These are phyloP conservation scores for Pseudisothecium myosuroides DNA, from an alignment of 225 moss, liverwort and hornwort genomes.

Conservation along the genomic window DNA sequence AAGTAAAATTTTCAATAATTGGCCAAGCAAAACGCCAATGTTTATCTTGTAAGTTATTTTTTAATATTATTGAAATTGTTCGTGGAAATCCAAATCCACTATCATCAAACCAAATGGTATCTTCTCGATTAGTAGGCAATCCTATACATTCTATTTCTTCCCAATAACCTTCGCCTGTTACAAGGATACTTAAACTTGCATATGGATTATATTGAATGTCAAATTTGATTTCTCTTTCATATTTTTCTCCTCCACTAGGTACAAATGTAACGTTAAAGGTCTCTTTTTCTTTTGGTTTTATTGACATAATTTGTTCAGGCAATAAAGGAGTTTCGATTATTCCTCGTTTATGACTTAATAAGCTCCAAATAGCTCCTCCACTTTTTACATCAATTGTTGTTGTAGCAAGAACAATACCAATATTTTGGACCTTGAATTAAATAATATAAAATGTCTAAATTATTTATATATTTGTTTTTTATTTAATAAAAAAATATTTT, in stretches of 20 bases:
- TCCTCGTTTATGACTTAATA: slow-evolving; percentile 46
- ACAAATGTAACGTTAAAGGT: slow-evolving; percentile 62
- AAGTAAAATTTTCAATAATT: slow-evolving; percentile 33
- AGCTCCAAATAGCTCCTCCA: slow-evolving; percentile 33
- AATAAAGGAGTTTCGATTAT: slow-evolving; percentile 41
- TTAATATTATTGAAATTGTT: slow-evolving; percentile 27
- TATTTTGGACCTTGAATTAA: slow-evolving; percentile 28
- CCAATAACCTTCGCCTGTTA: slow-evolving; percentile 71
- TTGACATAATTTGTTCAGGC: slow-evolving; percentile 37
- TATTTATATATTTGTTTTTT: neutral
- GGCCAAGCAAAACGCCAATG: slow-evolving; percentile 92
- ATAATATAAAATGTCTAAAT: too few relatives aligned
- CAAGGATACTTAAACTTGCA: slow-evolving; percentile 33
- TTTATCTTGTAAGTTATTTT: slow-evolving; percentile 45
- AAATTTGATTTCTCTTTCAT: slow-evolving; percentile 69
- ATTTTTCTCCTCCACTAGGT: slow-evolving; percentile 22
- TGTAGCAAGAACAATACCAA: slow-evolving; percentile 51
- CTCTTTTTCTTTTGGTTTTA: slow-evolving; percentile 44
- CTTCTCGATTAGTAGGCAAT: slow-evolving; percentile 36
- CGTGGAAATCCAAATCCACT: slow-evolving; percentile 28
- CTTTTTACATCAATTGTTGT: slow-evolving; percentile 44
- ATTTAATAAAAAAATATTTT: neutral
- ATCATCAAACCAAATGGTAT: slow-evolving; percentile 64
- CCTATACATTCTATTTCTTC: slow-evolving; percentile 72
- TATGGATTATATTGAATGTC: slow-evolving; percentile 67